Evolutionary conservation across 345 rosid genomes (phyloP), one percentile per base, ranked within the genome.

Genomic region (Acer negundo): DNA sequence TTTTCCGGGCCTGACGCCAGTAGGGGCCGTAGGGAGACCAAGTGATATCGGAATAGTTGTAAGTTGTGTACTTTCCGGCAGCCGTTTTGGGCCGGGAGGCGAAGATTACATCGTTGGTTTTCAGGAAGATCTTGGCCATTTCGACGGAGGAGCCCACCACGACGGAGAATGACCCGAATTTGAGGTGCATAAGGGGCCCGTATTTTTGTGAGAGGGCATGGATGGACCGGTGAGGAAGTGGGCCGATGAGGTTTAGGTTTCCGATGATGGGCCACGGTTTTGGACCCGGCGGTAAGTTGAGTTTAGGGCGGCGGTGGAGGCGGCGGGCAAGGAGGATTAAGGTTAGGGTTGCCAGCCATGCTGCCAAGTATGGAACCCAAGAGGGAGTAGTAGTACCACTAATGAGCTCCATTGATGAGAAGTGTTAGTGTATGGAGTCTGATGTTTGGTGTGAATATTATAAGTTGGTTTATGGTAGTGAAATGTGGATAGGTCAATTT

Each of bases 1-100:
- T 83, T 67, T 87, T 88, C 0, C 93, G 82, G 0, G 95, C 95
- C 62, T 89, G 95, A 1, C 93, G 89, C 91, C 89, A 88, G 47
- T 91, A 91, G 0, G 94, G 80, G 3, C 94, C 96, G 9, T 92
- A 92, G 1, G 87, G 90, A 0, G 94, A 86, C 93, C 92, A 87
- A 0, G 89, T 83, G 49, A 91, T 88, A 62, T 90, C 85, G 1
- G 90, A 85, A 80, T 88, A 90, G 67, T 90, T 87, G 82, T 84
- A 92, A 19, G 94, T 82, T 3, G 91, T 90, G 89, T 92, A 88
- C 56, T 88, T 88, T 3, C 94, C 96, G 8, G 94, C 88, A 4
- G 89, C 89, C 0, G 35, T 78, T 76, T 82, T 81, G 19, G 90
- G 96, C 47, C 96, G 79, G 69, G 73, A 84, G 0, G 83, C 70